Evolutionary conservation across 768 basidiomycete species (phyloP).

Genomic region (Boletus fagicola): DNA sequence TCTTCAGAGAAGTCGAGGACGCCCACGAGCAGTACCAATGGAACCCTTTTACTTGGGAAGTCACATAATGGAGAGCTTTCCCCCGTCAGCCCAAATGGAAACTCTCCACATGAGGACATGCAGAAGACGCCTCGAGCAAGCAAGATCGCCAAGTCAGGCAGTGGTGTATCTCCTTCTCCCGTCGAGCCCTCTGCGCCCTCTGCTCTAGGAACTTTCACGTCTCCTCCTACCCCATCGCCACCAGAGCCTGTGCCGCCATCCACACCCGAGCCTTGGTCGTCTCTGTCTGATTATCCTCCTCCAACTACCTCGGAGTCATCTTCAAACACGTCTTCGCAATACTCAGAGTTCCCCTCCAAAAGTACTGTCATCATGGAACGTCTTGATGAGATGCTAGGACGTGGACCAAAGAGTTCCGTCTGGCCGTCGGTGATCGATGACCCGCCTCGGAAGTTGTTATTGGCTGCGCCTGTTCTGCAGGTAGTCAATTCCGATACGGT

Average conservation of each 20-base stretch:
- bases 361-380: constrained; percentile 61
- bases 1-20: constrained; percentile 45
- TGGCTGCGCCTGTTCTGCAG: constrained; percentile 86
- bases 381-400: constrained; percentile 67
- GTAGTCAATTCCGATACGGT: constrained; percentile 92
- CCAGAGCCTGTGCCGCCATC: constrained; percentile 60
- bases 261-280: constrained; percentile 78
- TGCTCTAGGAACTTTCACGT: constrained; percentile 32
- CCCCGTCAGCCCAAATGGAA: constrained; percentile 29
- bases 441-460: constrained; percentile 80
- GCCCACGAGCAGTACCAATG: constrained; percentile 47
- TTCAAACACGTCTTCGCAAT: constrained; percentile 69
- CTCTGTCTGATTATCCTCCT: constrained; percentile 66
- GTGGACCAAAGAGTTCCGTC: constrained; percentile 55
- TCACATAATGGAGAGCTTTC: constrained; percentile 30
- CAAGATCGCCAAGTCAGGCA: constrained; percentile 33
- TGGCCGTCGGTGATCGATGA: constrained; percentile 73
- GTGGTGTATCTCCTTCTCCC: constrained; percentile 19
- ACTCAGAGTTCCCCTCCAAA: constrained; percentile 48
- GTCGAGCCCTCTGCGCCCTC: constrained; percentile 19
- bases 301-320: constrained; percentile 73
- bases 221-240: constrained; percentile 43
- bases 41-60: constrained; percentile 31
- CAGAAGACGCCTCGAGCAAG: constrained; percentile 37
- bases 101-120: constrained; percentile 27